A percentile compares a stretch with the other conserved stretches of the same genome.
Evolutionary conservation across 2,329 filamentous ascomycete genomes (phyloP).

Genomic region (Calycina herbarum): DNA sequence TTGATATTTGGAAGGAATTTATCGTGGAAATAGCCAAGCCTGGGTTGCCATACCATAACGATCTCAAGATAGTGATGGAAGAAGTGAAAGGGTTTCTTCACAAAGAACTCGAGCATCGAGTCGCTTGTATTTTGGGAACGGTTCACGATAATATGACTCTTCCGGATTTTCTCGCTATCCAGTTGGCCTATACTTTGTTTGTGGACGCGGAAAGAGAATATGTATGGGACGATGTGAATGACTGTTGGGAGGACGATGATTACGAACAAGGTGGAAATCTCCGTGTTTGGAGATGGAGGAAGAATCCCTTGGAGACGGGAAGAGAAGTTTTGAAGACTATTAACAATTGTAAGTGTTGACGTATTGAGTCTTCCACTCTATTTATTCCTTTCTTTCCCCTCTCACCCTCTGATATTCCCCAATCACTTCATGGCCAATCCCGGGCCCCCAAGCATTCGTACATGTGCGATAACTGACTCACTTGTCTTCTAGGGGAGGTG

Average conservation of each 20-base stretch:
- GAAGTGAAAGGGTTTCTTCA: neutral
- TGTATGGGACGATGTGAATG: neutral
- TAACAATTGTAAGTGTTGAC: neutral
- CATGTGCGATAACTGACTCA: neutral
- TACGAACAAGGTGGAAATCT: neutral
- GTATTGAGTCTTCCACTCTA: neutral
- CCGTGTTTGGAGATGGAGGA: neutral
- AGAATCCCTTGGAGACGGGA: neutral
- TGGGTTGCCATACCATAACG: neutral
- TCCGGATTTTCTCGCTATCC: neutral
- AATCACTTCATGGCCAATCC: neutral
- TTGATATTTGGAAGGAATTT: neutral
- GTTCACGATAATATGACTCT: neutral
- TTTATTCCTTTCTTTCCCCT: neutral
- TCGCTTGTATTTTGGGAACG: constrained; percentile 3
- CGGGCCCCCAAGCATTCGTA: neutral
- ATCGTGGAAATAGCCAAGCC: neutral
- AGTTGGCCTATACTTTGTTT: neutral
- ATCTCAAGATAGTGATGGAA: neutral
- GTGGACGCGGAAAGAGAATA: neutral
- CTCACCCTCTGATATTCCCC: neutral
- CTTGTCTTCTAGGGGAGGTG: neutral
- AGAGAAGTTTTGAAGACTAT: neutral
- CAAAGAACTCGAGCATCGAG: neutral
- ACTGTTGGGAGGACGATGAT: neutral